phyloP scores from a whole-genome alignment of 805 yeast genomes.

The Saturnispora silvae region DNA sequence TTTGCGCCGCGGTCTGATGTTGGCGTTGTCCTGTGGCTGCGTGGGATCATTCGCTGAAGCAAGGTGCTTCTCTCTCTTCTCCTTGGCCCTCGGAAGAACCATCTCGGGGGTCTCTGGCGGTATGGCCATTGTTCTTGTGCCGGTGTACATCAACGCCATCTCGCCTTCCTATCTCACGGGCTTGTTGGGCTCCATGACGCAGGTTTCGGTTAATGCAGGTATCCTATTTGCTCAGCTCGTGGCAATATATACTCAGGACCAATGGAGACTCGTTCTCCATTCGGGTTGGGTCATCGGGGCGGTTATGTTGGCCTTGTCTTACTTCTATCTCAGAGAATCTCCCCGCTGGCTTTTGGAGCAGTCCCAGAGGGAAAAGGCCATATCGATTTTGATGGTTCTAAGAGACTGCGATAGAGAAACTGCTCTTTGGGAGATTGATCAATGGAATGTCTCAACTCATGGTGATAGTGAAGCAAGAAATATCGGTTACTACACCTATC shows the following conservation, averaged over 20 bases:
- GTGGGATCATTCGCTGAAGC: slow-evolving; percentile 58
- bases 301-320: slow-evolving; percentile 33
- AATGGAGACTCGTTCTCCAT: slow-evolving; percentile 69
- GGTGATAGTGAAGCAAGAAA: slow-evolving; percentile 16
- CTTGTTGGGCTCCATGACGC: slow-evolving; percentile 79
- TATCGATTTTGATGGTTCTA: not conserved
- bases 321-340: slow-evolving; percentile 51
- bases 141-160: slow-evolving; percentile 71
- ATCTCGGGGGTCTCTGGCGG: slow-evolving; percentile 85
- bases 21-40: slow-evolving; percentile 41
- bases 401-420: not conserved
- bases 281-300: slow-evolving; percentile 48
- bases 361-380: not conserved
- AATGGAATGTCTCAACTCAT: slow-evolving; percentile 22
- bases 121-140: slow-evolving; percentile 72
- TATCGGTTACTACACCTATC: slow-evolving; percentile 30
- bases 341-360: slow-evolving; percentile 64
- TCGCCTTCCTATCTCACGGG: slow-evolving; percentile 65
- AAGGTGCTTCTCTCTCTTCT: slow-evolving; percentile 30
- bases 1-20: slow-evolving; percentile 40
- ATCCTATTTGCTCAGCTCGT: slow-evolving; percentile 69
- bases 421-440: slow-evolving; percentile 19
- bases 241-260: slow-evolving; percentile 49
- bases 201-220: slow-evolving; percentile 77
- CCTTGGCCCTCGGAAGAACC: slow-evolving; percentile 57